phyloP scores from a whole-genome alignment of 805 yeast genomes.

The Saturnispora quitensis region DNA sequence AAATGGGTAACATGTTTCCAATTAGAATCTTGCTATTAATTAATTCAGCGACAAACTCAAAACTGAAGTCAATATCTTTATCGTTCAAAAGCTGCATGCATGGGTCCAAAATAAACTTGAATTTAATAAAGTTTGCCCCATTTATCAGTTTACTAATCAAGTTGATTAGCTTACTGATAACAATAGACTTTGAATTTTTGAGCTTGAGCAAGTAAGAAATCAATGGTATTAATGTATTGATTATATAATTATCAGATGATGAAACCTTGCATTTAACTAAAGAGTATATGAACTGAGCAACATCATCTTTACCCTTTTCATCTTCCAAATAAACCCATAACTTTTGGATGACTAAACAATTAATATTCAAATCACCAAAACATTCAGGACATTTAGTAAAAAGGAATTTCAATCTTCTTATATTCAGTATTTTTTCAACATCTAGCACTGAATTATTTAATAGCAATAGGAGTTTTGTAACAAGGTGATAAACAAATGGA shows the following conservation, averaged over 20 bases:
- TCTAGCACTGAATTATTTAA: conserved; percentile 18
- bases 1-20: background rate
- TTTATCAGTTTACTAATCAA: background rate
- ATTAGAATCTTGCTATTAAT: background rate
- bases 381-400: conserved; percentile 21
- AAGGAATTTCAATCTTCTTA: conserved; percentile 33
- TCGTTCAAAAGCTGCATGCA: background rate
- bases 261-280: conserved; percentile 11
- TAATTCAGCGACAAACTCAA: background rate
- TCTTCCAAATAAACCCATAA: conserved; percentile 15
- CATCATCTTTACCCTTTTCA: conserved; percentile 20
- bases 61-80: background rate
- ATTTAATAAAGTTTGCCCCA: background rate
- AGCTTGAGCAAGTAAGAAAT: conserved; percentile 4
- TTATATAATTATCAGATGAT: conserved; percentile 3
- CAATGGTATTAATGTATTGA: conserved; percentile 17
- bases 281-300: conserved; percentile 19
- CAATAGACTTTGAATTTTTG: background rate
- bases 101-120: conserved; percentile 1
- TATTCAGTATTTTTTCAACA: conserved; percentile 18
- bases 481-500: conserved; percentile 29
- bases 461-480: conserved; percentile 25
- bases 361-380: conserved; percentile 16
- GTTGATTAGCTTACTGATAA: background rate
- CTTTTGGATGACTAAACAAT: conserved; percentile 5